Base-by-base conservation (phyloP, 192 early-diverging fungal species). In the Coemansia sp. region DNA sequence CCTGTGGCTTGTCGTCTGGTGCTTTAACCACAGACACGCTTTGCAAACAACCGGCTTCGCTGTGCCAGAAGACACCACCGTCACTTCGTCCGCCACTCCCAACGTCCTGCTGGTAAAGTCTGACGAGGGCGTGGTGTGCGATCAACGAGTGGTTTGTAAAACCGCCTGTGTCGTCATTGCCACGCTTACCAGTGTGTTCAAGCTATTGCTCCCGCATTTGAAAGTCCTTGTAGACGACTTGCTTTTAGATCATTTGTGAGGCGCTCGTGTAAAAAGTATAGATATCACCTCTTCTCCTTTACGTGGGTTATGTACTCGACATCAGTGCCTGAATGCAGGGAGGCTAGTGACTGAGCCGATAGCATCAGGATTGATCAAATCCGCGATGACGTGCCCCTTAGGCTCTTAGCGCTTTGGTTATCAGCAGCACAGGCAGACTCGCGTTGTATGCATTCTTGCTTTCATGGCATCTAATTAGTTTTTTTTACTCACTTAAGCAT, bases 111-210 rank as follows among this genome's bases (percentile, higher is more conserved):
- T 65, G 53, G 27, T 3, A 7, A 8, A 57, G 31, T 65, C 73
- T n/a, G n/a, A 47, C 17, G 13, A 47, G 18, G 6, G 51, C 37
- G 74, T 86, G 3, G 47, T 42, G 33, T 72, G 71, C 37, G 77
- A 80, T 34, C 81, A 81, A 42, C 75, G 77, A 22, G 80, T 82
- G 37, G 81, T 86, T 1, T 81, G 82, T 26, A 39, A 57, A 35
- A 75, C 78, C 3, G 80, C 80, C 1, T 70, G 80, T 2, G 82
- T 84, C 1, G 84, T 83, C 3, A 80, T 78, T 50, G 82, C 84
- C 4, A 86, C 84, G 7, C 47, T 86, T 34, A 74, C 81, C 29
- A 78, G 84, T 3, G 82, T 82, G 35, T 81, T 77, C 51, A 79
- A 78, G 32, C 78, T 70, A 22, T 43, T 84, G 55, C 63, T 64